A percentile compares a stretch with the other conserved stretches of the same genome.
phyloP scores from a whole-genome alignment of 2,329 filamentous ascomycete genomes.

The Emmonsiellopsis sp. region DNA sequence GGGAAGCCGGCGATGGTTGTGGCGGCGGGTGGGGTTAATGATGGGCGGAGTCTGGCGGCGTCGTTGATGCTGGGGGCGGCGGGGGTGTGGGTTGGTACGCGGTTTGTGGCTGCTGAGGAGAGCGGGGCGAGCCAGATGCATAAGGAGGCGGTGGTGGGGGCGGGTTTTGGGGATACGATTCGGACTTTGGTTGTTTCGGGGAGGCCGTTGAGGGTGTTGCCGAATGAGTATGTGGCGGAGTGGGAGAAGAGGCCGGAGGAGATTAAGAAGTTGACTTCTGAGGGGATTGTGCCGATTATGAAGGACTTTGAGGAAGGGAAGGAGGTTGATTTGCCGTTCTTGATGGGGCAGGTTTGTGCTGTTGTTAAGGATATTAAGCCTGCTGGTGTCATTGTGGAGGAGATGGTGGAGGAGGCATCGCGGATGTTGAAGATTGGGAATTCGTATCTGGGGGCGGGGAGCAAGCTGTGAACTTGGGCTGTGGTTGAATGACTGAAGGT shows the following conservation, averaged over 20 bases:
- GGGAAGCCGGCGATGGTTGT: slow-evolving; percentile 69
- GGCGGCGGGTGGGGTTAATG: slow-evolving; percentile 78
- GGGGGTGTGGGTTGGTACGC: slow-evolving; percentile 89
- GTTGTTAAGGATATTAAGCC: slow-evolving; percentile 69
- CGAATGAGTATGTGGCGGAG: slow-evolving; percentile 71
- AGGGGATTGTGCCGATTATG: slow-evolving; percentile 71
- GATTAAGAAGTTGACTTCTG: slow-evolving; percentile 65
- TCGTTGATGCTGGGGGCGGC: slow-evolving; percentile 79
- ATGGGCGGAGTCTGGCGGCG: slow-evolving; percentile 71
- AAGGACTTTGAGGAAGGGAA: slow-evolving; percentile 74
- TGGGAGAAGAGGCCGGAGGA: slow-evolving; percentile 73
- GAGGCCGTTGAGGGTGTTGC: slow-evolving; percentile 67
- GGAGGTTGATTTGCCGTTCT: slow-evolving; percentile 74
- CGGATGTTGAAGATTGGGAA: slow-evolving; percentile 56
- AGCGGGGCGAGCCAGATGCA: slow-evolving; percentile 73
- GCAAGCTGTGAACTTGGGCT: slow-evolving; percentile 33
- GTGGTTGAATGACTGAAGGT: neutral
- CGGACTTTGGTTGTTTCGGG: slow-evolving; percentile 76
- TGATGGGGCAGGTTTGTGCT: slow-evolving; percentile 92
- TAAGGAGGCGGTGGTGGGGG: slow-evolving; percentile 75
- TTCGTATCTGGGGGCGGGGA: slow-evolving; percentile 46
- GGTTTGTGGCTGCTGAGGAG: slow-evolving; percentile 78
- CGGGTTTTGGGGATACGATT: slow-evolving; percentile 68
- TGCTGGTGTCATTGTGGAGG: slow-evolving; percentile 72
- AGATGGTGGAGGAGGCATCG: slow-evolving; percentile 75